These are phyloP conservation scores for Suhomyces kilbournensis DNA, from an alignment of 805 yeast genomes.

Conservation along the genomic window DNA sequence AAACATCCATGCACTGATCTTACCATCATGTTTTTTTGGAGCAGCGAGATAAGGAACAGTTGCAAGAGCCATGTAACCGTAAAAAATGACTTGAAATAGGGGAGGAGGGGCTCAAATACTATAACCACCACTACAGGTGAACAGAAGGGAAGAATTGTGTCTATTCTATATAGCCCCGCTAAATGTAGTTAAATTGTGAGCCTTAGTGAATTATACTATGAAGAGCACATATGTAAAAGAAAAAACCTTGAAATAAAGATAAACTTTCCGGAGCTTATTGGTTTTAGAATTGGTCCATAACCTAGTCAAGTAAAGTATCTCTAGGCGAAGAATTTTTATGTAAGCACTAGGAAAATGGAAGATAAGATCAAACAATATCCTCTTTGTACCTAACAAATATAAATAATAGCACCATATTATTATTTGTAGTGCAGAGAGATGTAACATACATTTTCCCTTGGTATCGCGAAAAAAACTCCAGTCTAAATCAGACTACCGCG, in stretches of 20 bases:
- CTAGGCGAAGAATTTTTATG: not conserved
- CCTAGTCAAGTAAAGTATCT: not conserved
- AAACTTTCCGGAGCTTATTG: not conserved
- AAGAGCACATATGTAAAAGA: not conserved
- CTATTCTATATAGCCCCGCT: not conserved
- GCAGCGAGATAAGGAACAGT: not conserved
- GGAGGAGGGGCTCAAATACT: not conserved
- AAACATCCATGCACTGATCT: not conserved
- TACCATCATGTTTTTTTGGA: not conserved
- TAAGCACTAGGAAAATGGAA: not conserved
- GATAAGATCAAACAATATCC: not conserved
- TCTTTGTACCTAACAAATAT: not conserved
- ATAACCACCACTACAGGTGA: not conserved
- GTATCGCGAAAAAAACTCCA: not conserved
- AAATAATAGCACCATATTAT: not conserved
- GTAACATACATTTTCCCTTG: not conserved
- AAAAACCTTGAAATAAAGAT: not conserved
- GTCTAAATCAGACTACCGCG: not conserved
- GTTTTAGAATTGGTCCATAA: not conserved
- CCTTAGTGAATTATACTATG: not conserved
- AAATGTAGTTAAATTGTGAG: not conserved
- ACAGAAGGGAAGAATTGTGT: not conserved
- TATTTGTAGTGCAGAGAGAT: not conserved
- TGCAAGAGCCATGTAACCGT: not conserved
- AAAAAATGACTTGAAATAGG: not conserved